phyloP scores from a whole-genome alignment of 2,329 filamentous ascomycete genomes.

The Fusarium falciforme region DNA sequence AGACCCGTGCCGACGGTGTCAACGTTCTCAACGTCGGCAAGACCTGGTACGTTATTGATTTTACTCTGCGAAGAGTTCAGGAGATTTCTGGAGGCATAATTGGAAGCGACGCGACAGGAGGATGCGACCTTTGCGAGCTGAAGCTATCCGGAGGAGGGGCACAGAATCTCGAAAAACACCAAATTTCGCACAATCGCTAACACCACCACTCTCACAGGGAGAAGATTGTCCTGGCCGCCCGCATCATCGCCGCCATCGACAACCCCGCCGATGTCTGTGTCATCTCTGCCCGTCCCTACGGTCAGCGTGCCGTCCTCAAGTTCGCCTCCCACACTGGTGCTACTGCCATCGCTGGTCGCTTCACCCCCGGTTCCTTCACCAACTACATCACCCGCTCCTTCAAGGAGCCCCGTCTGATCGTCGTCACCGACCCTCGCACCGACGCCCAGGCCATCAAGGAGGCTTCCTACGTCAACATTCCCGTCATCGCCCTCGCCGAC shows the following conservation, averaged over 20 bases:
- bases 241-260: slow-evolving; percentile 98
- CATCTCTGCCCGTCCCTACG: slow-evolving; percentile 99
- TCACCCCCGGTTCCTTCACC: slow-evolving; percentile 99
- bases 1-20: slow-evolving; percentile 97
- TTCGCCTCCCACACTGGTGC: slow-evolving; percentile 99
- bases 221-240: slow-evolving; percentile 98
- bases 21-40: slow-evolving; percentile 99
- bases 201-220: slow-evolving; percentile 71
- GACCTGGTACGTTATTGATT: slow-evolving; percentile 81
- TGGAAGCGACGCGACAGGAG: background rate
- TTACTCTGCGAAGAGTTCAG: background rate
- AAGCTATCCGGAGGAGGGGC: slow-evolving; percentile 37
- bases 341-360: slow-evolving; percentile 97
- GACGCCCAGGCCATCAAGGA: slow-evolving; percentile 99
- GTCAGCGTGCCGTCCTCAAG: slow-evolving; percentile 99
- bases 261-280: slow-evolving; percentile 99
- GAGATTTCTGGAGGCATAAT: background rate
- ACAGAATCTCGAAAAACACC: slow-evolving; percentile 33
- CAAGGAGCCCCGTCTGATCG: slow-evolving; percentile 99
- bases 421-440: slow-evolving; percentile 99
- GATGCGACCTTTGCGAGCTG: background rate
- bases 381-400: slow-evolving; percentile 99
- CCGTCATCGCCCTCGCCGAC: slow-evolving; percentile 98
- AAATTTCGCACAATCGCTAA: slow-evolving; percentile 28
- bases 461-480: slow-evolving; percentile 99